Evolutionary conservation across 2,329 filamentous ascomycete species (phyloP).

Genomic region (Trichoderma atrobrunneum): DNA sequence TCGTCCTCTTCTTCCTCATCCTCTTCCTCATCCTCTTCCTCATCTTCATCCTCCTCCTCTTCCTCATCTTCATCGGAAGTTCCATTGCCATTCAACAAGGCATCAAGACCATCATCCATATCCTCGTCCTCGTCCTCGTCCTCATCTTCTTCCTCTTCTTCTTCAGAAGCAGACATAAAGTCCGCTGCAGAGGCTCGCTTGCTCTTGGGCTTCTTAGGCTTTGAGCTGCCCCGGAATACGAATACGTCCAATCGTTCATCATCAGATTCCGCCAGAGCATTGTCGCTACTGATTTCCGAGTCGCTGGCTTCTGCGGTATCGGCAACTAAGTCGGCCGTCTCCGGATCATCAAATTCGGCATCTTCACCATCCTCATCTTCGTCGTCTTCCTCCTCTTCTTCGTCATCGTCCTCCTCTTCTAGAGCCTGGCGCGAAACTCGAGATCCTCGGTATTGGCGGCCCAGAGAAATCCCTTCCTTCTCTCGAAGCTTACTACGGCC

Average conservation of each 20-base stretch:
- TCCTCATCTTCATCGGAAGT: slow-evolving; percentile 35
- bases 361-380: slow-evolving; percentile 43
- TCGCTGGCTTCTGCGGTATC: slow-evolving; percentile 50
- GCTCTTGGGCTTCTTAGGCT: slow-evolving; percentile 39
- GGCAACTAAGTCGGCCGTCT: slow-evolving; percentile 51
- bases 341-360: slow-evolving; percentile 56
- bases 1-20: slow-evolving; percentile 22
- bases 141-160: slow-evolving; percentile 38
- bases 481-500: slow-evolving; percentile 82
- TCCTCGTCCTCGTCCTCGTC: slow-evolving; percentile 41
- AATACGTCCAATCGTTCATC: slow-evolving; percentile 78
- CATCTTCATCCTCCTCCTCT: slow-evolving; percentile 37
- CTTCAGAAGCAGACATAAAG: slow-evolving; percentile 52
- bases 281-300: slow-evolving; percentile 62
- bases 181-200: slow-evolving; percentile 53
- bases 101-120: slow-evolving; percentile 38
- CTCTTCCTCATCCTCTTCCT: slow-evolving; percentile 31
- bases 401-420: slow-evolving; percentile 54
- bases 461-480: slow-evolving; percentile 65
- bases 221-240: slow-evolving; percentile 58
- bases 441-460: slow-evolving; percentile 76
- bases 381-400: slow-evolving; percentile 49
- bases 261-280: slow-evolving; percentile 80
- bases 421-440: slow-evolving; percentile 69
- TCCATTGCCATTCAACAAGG: slow-evolving; percentile 31